Percentiles rank a stretch among this genome's conserved stretches.
Evolutionary conservation across 2,329 filamentous ascomycete species (phyloP).

Genomic region (Fusarium sp.): DNA sequence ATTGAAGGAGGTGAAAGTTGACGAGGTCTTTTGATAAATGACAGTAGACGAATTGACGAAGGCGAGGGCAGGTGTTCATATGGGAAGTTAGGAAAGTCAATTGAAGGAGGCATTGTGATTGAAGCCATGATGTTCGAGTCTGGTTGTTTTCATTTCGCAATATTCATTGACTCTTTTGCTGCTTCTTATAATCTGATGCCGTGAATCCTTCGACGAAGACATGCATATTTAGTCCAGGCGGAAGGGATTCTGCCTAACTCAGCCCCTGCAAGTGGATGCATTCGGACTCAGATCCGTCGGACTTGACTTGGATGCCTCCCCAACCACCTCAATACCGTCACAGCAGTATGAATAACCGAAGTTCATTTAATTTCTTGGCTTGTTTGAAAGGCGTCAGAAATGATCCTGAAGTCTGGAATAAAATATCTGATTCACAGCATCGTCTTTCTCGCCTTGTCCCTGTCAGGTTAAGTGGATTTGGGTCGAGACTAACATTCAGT

Average conservation of each 20-base stretch:
- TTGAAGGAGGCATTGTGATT: not conserved
- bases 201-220: not conserved
- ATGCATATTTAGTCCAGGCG: not conserved
- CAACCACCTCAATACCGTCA: too few relatives aligned
- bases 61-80: not conserved
- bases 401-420: too few relatives aligned
- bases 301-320: too few relatives aligned
- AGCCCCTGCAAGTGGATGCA: not conserved
- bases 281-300: too few relatives aligned
- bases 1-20: slow-evolving; percentile 4
- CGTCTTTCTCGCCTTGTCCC: too few relatives aligned
- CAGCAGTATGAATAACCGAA: too few relatives aligned
- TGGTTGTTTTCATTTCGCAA: not conserved
- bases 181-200: not conserved
- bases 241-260: not conserved
- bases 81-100: not conserved
- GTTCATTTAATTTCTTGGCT: too few relatives aligned
- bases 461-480: too few relatives aligned
- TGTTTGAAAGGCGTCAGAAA: too few relatives aligned
- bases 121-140: not conserved
- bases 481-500: too few relatives aligned
- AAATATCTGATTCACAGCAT: too few relatives aligned
- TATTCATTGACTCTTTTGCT: not conserved
- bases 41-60: slow-evolving; percentile 1
- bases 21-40: not conserved